A percentile compares a stretch with the other conserved stretches of the same genome.
Evolutionary conservation across 257 asterid species (phyloP).

Genomic region (Gentiana dahurica): DNA sequence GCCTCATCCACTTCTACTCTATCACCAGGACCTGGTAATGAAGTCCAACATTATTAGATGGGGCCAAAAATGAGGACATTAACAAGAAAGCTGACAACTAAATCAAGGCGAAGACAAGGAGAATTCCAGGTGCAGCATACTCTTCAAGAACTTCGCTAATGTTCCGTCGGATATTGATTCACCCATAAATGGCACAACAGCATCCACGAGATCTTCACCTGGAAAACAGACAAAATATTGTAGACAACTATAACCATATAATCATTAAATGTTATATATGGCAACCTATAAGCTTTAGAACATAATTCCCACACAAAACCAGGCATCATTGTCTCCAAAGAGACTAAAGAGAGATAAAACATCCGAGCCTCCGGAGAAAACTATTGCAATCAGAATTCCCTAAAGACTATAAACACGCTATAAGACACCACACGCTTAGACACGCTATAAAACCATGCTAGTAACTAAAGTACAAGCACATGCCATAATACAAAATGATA

Average conservation of each 20-base stretch:
- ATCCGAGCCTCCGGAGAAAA: background rate
- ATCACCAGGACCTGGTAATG: constrained; percentile 72
- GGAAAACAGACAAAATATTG: constrained; percentile 8
- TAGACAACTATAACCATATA: constrained; percentile 2
- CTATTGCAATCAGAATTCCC: background rate
- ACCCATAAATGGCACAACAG: constrained; percentile 95
- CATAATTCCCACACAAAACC: background rate
- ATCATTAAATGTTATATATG: background rate
- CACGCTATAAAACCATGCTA: too few relatives aligned
- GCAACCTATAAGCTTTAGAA: background rate
- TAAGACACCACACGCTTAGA: background rate
- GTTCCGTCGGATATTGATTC: constrained; percentile 96
- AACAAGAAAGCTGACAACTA: constrained; percentile 1
- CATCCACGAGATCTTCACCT: constrained; percentile 64
- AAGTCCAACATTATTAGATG: constrained; percentile 2
- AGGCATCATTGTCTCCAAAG: background rate
- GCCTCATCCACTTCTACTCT: constrained; percentile 83
- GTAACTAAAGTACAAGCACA: too few relatives aligned
- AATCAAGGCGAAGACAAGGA: background rate
- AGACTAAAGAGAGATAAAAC: background rate
- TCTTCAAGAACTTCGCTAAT: constrained; percentile 72
- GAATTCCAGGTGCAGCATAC: constrained; percentile 26
- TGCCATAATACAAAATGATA: too few relatives aligned
- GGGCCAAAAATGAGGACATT: background rate
- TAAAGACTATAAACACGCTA: background rate